phyloP scores from a whole-genome alignment of 2,329 filamentous ascomycete species.

The Ampelomyces quisqualis region DNA sequence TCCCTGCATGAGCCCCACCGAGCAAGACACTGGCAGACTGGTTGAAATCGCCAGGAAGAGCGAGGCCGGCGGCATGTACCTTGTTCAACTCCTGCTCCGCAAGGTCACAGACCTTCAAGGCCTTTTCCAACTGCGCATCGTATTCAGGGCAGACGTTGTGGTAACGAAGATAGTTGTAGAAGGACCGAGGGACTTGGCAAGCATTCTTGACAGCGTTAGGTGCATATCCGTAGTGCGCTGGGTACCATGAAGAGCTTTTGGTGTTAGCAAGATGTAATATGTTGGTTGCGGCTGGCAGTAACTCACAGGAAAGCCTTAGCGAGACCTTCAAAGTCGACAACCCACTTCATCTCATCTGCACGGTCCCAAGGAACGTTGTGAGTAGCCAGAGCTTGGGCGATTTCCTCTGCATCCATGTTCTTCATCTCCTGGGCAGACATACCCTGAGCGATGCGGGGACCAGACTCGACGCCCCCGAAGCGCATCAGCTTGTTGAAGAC shows the following conservation, averaged over 20 bases:
- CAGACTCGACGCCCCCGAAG: slow-evolving; percentile 75
- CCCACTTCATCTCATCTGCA: slow-evolving; percentile 60
- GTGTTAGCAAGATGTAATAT: slow-evolving; percentile 11
- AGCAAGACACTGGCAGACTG: slow-evolving; percentile 70
- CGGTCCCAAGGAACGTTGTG: slow-evolving; percentile 59
- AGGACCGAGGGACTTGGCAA: slow-evolving; percentile 74
- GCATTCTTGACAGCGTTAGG: slow-evolving; percentile 57
- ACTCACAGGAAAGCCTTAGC: slow-evolving; percentile 76
- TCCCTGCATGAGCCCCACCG: slow-evolving; percentile 53
- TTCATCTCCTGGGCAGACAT: slow-evolving; percentile 62
- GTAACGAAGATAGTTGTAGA: slow-evolving; percentile 81
- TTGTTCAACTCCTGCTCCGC: slow-evolving; percentile 68
- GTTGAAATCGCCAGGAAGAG: slow-evolving; percentile 78
- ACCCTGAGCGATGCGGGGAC: slow-evolving; percentile 63
- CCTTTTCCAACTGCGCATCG: slow-evolving; percentile 63
- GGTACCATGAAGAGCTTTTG: slow-evolving; percentile 55
- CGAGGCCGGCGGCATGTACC: slow-evolving; percentile 52
- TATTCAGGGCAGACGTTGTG: slow-evolving; percentile 89
- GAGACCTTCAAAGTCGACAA: slow-evolving; percentile 77
- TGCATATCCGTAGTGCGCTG: slow-evolving; percentile 58
- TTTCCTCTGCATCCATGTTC: slow-evolving; percentile 62
- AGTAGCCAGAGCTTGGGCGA: slow-evolving; percentile 63
- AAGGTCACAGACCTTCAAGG: slow-evolving; percentile 64
- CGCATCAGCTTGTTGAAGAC: slow-evolving; percentile 79
- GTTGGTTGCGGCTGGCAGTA: slow-evolving; percentile 5